phyloP scores from a whole-genome alignment of 495 filamentous ascomycete species.

The Glutinoglossum americanum region DNA sequence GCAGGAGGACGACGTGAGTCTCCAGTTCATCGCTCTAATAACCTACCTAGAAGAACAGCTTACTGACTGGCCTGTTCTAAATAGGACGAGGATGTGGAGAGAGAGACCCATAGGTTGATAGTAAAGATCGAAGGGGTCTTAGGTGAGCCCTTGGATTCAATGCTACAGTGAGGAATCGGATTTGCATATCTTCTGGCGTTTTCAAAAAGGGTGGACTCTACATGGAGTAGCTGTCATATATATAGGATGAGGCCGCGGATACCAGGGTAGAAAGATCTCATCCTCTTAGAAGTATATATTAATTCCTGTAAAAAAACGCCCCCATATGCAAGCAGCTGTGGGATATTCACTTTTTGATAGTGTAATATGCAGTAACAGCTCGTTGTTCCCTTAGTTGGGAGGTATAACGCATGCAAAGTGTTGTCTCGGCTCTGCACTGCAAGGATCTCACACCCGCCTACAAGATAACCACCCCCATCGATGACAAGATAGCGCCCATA shows the following conservation, averaged over 20 bases:
- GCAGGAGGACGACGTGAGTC: slow-evolving; percentile 57
- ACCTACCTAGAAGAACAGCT: not conserved
- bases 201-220: too few species aligned
- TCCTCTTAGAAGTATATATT: too few species aligned
- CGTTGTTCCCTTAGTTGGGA: not conserved
- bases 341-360: not conserved
- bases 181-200: not conserved
- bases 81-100: slow-evolving; percentile 62
- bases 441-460: not conserved
- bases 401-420: not conserved
- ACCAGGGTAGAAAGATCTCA: too few species aligned
- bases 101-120: slow-evolving; percentile 72
- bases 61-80: not conserved
- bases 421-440: not conserved
- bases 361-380: not conserved
- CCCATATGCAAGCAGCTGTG: not conserved
- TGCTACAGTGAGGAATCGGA: slow-evolving; percentile 43
- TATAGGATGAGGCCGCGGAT: too few species aligned
- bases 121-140: slow-evolving; percentile 66
- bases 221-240: too few species aligned
- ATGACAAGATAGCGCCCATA: not conserved
- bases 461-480: not conserved
- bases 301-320: not conserved
- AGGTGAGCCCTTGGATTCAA: slow-evolving; percentile 70
- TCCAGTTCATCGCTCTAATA: not conserved